Base-by-base conservation (phyloP, 495 filamentous ascomycete genomes). In the Hypoxylon intermedium region DNA sequence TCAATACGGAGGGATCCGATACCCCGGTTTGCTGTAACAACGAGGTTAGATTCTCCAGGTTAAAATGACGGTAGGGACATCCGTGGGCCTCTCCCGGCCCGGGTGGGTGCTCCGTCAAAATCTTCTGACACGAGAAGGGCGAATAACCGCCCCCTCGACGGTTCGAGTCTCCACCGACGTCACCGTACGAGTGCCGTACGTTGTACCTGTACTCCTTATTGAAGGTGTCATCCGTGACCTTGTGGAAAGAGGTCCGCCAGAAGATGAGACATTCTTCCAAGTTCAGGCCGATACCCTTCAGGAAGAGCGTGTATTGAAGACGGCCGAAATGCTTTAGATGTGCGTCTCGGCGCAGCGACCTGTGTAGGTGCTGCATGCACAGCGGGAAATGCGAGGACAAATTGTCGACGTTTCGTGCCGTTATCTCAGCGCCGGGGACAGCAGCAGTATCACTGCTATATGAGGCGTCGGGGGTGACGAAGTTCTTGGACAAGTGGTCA, bases 141-240 rank as follows among this genome's bases (percentile, higher is more conserved):
- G 87, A 88, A 68, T 97, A 97, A 43, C 94, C 92, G 33, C 87
- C 83, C 28, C 89, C 87, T 21, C 92, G 85, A 20, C 92, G 82
- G 67, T 92, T 95, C 16, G 86, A 82, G 75, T 98, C 94, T 43
- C 96, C 93, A 53, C 95, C 95, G 0, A 97, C 93, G 66, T 97
- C 93, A 53, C 93, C 93, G 75, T 98, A 99, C 5, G 82, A 75
- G 80, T 98, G 93, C 5, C 93, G 89, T 58, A 97, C 82, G 71
- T 98, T 98, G 81, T 99, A 99, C 34, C 90, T 86, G 77, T 98
- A 97, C 66, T 96, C 90, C 52, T 96, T 96, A 69, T 92, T 92
- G 83, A 95, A 96, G 13, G 81, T 85, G 71, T 98, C 95, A 64
- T 97, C 94, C 0, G 89, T 91, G 36, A 92, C 86, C 51, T 88